Evolutionary conservation across 1,284 basidiomycete genomes (phyloP).

Genomic region (Boletus hoseneyae): DNA sequence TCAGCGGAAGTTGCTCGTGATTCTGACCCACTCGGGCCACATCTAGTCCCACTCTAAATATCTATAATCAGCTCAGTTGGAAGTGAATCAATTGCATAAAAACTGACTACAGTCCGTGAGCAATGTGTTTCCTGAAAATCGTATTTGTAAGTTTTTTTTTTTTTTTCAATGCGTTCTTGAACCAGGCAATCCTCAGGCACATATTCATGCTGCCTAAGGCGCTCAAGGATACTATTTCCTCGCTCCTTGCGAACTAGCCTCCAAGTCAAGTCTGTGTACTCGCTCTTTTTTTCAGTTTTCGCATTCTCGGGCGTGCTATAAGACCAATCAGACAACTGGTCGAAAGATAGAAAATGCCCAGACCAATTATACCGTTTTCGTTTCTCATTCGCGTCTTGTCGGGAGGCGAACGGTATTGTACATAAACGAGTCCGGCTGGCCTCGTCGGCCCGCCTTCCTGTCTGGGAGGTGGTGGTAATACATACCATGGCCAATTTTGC

Average conservation of each 20-base stretch:
- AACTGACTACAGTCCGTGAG: constrained; percentile 10
- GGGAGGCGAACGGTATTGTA: constrained; percentile 8
- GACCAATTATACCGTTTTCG: constrained; percentile 1
- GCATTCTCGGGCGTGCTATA: constrained; percentile 15
- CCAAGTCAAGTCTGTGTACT: not conserved
- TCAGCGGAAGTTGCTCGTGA: constrained; percentile 7
- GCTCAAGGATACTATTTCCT: constrained; percentile 9
- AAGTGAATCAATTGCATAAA: not conserved
- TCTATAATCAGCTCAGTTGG: not conserved
- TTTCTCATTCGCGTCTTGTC: constrained; percentile 9
- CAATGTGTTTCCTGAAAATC: not conserved
- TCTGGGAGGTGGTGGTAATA: not conserved
- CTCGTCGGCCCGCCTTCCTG: constrained; percentile 5
- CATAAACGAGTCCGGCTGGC: constrained; percentile 8
- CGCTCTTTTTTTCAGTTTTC: not conserved
- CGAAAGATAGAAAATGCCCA: not conserved
- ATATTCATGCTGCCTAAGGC: constrained; percentile 10
- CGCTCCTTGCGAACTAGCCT: constrained; percentile 1
- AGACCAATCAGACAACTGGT: not conserved
- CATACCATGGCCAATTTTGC: constrained; percentile 4
- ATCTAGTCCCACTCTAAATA: constrained; percentile 15
- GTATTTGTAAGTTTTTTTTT: not conserved
- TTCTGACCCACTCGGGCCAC: not conserved
- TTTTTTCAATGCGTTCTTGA: not conserved
- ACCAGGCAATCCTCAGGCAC: constrained; percentile 4